Evolutionary conservation across 495 filamentous ascomycete genomes (phyloP), one percentile per base, ranked within the genome.

Genomic region (Stereocaulon alpinum): DNA sequence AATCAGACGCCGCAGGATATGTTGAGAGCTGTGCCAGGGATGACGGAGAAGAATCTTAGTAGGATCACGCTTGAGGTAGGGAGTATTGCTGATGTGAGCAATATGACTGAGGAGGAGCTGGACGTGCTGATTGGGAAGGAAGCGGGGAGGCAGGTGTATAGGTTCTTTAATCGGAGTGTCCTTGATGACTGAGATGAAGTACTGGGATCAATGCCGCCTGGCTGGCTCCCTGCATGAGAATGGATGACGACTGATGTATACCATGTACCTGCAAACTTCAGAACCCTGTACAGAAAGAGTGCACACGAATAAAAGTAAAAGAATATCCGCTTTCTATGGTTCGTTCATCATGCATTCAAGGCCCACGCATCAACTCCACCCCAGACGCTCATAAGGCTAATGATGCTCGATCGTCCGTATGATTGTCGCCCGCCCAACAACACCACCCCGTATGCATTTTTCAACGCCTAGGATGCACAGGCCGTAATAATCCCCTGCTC

Each of bases 131-230:
- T 98, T 15, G 93, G 93, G 3, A 85, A 74, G 61, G 91, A 95
- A 71, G 84, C 85, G 3, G 93, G 82, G 27, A 81, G 82, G 65
- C 81, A 87, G 75, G 86, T 97, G 42, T 74, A 81, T 45, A 77
- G 78, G 22, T 98, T 97, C 66, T 97, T 98, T 65, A 86, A 85
- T 63, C 82, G 84, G 68, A 94, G 86, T 74, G 79, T 96, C 10
- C 84, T 82, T 71, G 83, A 85, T 18, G 71, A 67, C 11, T 67
- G 7, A 12, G 63, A 64, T 37, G n/a, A 27, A n/a, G 15, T 20
- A 17, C 41, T 22, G 4, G 30, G 11, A 52, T 60, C 3, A 37
- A 9, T 12, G 34, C 34, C 0, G 10, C 20, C 22, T 9, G n/a
- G 29, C 22, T 6, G 27, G 44, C 54, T 41, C 48, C 48, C 44